A percentile compares a stretch with the other conserved stretches of the same genome.
Evolutionary conservation across 805 yeast species (phyloP).

Genomic region (Candida anglica): DNA sequence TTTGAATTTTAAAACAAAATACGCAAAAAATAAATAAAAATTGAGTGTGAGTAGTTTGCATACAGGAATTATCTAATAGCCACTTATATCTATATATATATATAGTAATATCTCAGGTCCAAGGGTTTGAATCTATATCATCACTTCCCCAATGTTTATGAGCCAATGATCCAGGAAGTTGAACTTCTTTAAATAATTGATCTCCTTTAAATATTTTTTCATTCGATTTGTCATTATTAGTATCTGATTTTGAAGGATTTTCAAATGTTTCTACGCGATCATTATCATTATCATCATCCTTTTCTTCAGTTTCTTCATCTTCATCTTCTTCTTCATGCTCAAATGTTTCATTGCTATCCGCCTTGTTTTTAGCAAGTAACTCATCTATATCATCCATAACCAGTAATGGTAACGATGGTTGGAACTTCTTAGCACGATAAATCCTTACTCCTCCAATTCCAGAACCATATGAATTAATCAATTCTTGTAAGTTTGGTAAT

Average conservation of each 20-base stretch:
- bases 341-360: constrained; percentile 28
- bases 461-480: constrained; percentile 72
- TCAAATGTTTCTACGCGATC: neutral
- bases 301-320: constrained; percentile 20
- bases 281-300: constrained; percentile 12
- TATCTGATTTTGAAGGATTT: too few species aligned
- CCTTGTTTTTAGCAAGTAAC: constrained; percentile 32
- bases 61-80: neutral
- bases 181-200: constrained; percentile 46
- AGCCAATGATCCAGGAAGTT: constrained; percentile 45
- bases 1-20: too few species aligned
- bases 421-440: constrained; percentile 51
- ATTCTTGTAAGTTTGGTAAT: constrained; percentile 70
- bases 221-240: constrained; percentile 1
- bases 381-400: constrained; percentile 72
- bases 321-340: constrained; percentile 19
- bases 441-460: constrained; percentile 62
- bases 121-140: constrained; percentile 63
- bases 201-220: constrained; percentile 35
- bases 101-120: too few species aligned
- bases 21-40: neutral
- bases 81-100: neutral
- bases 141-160: constrained; percentile 47
- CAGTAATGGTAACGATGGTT: constrained; percentile 69
- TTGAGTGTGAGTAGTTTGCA: neutral